Evolutionary conservation across 306 rosid species (phyloP).

Genomic region (Inga leiocalycina): DNA sequence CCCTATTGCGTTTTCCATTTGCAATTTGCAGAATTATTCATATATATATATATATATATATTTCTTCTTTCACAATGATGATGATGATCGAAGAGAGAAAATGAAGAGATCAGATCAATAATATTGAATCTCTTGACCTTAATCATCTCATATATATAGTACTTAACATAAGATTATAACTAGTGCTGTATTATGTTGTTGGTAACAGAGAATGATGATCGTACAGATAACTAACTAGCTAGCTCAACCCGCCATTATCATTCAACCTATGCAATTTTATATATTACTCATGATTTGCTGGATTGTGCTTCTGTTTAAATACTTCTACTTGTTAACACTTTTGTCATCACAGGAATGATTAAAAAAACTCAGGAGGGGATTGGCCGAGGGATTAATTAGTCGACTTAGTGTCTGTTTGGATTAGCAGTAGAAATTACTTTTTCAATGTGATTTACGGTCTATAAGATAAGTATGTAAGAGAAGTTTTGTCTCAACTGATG

Average conservation of each 20-base stretch:
- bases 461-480: too few species aligned
- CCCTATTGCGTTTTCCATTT: conserved; percentile 20
- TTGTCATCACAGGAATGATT: too few species aligned
- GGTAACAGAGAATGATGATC: neutral
- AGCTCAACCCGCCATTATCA: neutral
- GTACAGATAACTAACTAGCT: neutral
- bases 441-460: too few species aligned
- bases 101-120: too few species aligned
- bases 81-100: neutral
- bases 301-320: neutral
- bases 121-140: neutral
- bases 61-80: neutral
- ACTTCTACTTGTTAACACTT: neutral
- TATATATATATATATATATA: too few species aligned
- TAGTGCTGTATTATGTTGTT: neutral
- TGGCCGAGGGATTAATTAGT: neutral
- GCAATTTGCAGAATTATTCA: conserved; percentile 1
- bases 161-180: neutral
- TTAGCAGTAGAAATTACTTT: too few species aligned
- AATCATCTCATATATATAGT: neutral
- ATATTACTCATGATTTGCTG: neutral
- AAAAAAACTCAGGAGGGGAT: neutral
- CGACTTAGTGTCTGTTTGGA: too few species aligned
- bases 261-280: neutral
- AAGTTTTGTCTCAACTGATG: too few species aligned